phyloP scores from a whole-genome alignment of 2,329 filamentous ascomycete genomes.

The Fusarium heterosporum region DNA sequence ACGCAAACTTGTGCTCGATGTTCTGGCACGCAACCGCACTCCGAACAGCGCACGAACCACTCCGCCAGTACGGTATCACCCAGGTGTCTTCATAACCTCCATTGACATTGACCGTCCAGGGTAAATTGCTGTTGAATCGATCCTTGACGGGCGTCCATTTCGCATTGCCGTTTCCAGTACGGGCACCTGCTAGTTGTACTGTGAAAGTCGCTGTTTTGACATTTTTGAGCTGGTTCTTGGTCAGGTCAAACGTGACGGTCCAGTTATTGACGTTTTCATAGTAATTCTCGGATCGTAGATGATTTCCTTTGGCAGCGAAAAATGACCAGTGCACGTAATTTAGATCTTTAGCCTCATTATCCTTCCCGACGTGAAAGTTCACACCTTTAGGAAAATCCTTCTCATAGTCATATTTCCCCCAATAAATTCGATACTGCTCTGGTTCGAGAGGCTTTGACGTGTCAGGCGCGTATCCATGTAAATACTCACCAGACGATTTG shows the following conservation, averaged over 20 bases:
- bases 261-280: conserved; percentile 66
- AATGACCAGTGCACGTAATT: conserved; percentile 75
- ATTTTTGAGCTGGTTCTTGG: conserved; percentile 39
- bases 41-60: conserved; percentile 66
- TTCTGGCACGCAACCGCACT: conserved; percentile 71
- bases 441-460: conserved; percentile 61
- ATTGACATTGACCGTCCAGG: conserved; percentile 51
- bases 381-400: conserved; percentile 69
- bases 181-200: conserved; percentile 29
- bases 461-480: conserved; percentile 64
- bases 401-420: conserved; percentile 67
- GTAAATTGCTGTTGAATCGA: conserved; percentile 18
- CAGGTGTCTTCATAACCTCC: conserved; percentile 59
- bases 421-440: conserved; percentile 69
- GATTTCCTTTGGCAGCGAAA: conserved; percentile 66
- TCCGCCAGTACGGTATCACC: conserved; percentile 61
- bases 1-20: conserved; percentile 67
- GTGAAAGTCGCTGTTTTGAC: conserved; percentile 53
- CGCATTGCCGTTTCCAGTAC: conserved; percentile 33
- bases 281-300: conserved; percentile 55
- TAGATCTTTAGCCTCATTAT: conserved; percentile 59
- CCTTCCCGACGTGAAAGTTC: conserved; percentile 65
- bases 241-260: conserved; percentile 65
- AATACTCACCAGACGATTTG: conserved; percentile 68
- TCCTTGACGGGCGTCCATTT: conserved; percentile 35